phyloP scores from a whole-genome alignment of 202 grass and related monocot genomes.

The Eragrostis tef region DNA sequence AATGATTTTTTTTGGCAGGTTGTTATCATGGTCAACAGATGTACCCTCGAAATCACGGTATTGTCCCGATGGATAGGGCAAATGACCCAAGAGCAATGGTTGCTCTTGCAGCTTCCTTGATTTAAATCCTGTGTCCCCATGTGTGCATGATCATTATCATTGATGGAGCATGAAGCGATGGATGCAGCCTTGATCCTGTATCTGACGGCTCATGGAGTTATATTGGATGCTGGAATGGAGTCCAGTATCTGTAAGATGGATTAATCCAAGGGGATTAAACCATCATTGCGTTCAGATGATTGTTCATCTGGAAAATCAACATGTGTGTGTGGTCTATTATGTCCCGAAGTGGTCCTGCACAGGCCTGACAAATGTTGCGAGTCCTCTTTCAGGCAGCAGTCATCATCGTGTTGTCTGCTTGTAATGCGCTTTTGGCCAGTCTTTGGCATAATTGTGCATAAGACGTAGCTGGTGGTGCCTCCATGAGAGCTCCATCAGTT shows the following conservation, averaged over 20 bases:
- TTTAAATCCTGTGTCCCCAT: slow-evolving; percentile 34
- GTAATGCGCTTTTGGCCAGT: neutral
- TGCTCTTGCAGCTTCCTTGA: slow-evolving; percentile 46
- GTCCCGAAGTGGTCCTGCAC: neutral
- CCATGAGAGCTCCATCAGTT: neutral
- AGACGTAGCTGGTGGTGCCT: neutral
- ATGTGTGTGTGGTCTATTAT: neutral
- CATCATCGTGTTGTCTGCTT: slow-evolving; percentile 12
- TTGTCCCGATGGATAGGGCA: slow-evolving; percentile 51
- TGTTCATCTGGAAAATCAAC: slow-evolving; percentile 33
- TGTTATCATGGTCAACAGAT: slow-evolving; percentile 62
- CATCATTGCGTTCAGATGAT: slow-evolving; percentile 41
- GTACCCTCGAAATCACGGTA: slow-evolving; percentile 51
- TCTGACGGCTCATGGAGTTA: slow-evolving; percentile 46
- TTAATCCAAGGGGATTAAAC: slow-evolving; percentile 37
- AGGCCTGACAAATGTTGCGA: slow-evolving; percentile 1
- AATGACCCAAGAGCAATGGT: slow-evolving; percentile 44
- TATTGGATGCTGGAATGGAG: slow-evolving; percentile 59
- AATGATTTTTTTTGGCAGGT: slow-evolving; percentile 48
- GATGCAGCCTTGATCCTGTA: slow-evolving; percentile 51
- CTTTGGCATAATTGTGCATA: neutral
- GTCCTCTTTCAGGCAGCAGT: slow-evolving; percentile 5
- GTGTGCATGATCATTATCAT: slow-evolving; percentile 36
- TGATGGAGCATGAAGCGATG: slow-evolving; percentile 38
- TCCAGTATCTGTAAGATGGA: slow-evolving; percentile 51